phyloP scores from a whole-genome alignment of 805 yeast genomes.

The Lipomyces anomalus region DNA sequence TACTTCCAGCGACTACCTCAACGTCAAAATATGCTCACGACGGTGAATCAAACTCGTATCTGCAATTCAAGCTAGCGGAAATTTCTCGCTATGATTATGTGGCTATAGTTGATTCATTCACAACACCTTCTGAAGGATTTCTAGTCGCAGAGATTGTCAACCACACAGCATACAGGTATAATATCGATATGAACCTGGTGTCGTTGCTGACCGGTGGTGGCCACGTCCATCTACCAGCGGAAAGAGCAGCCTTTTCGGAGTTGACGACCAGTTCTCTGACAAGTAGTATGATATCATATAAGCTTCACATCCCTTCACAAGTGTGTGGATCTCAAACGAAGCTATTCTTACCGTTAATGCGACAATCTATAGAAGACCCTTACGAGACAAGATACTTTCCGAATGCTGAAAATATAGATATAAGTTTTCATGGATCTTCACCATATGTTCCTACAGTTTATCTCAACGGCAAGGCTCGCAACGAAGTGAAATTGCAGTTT shows the following conservation, averaged over 20 bases:
- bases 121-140: conserved; percentile 27
- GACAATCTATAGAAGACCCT: conserved; percentile 61
- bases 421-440: conserved; percentile 56
- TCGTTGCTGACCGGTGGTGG: conserved; percentile 26
- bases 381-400: conserved; percentile 78
- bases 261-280: conserved; percentile 50
- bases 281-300: conserved; percentile 58
- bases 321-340: conserved; percentile 1
- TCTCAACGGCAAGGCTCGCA: conserved; percentile 6
- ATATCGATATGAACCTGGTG: neutral
- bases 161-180: conserved; percentile 26
- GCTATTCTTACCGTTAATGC: conserved; percentile 54
- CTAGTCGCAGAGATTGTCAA: conserved; percentile 28
- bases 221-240: conserved; percentile 38
- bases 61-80: conserved; percentile 39
- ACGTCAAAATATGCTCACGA: conserved; percentile 45
- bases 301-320: conserved; percentile 26
- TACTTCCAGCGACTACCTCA: conserved; percentile 47
- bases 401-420: conserved; percentile 36
- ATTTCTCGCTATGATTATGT: conserved; percentile 46
- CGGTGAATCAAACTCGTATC: conserved; percentile 43
- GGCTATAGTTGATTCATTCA: conserved; percentile 40
- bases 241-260: conserved; percentile 42
- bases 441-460: conserved; percentile 55
- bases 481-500: conserved; percentile 30